Evolutionary conservation across 2,329 filamentous ascomycete species (phyloP).

Genomic region (Colletotrichum aenigma): DNA sequence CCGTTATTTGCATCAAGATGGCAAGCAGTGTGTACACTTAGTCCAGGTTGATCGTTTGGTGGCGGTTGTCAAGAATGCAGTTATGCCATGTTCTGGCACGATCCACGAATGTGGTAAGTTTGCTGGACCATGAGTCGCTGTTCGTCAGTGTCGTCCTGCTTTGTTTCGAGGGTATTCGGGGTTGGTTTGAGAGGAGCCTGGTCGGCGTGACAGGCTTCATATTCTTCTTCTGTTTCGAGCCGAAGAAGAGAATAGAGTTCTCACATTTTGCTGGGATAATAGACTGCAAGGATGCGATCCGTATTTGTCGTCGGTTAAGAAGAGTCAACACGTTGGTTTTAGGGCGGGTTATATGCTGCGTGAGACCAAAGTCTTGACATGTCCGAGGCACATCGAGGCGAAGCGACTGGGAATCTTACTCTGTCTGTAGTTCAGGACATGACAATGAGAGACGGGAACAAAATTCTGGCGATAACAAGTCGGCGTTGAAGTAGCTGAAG

Average conservation of each 20-base stretch:
- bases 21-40: not conserved
- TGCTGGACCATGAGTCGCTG: not conserved
- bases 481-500: fast-evolving
- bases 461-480: not conserved
- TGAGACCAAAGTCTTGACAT: not conserved
- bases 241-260: fast-evolving
- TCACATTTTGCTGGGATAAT: not conserved
- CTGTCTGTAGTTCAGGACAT: not conserved
- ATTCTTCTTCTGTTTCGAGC: not conserved
- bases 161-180: not conserved
- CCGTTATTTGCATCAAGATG: not conserved
- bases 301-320: fast-evolving
- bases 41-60: not conserved
- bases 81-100: not conserved
- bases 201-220: not conserved
- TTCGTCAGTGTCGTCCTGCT: not conserved
- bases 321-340: not conserved
- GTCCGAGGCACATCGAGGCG: too few species aligned
- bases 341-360: not conserved
- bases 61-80: not conserved
- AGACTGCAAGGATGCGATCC: not conserved
- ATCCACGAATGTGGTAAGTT: not conserved
- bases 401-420: not conserved
- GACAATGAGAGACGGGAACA: fast-evolving
- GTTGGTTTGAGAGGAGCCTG: not conserved